Evolutionary conservation across 2,329 filamentous ascomycete genomes (phyloP).

Genomic region (Neoascochyta sp.): DNA sequence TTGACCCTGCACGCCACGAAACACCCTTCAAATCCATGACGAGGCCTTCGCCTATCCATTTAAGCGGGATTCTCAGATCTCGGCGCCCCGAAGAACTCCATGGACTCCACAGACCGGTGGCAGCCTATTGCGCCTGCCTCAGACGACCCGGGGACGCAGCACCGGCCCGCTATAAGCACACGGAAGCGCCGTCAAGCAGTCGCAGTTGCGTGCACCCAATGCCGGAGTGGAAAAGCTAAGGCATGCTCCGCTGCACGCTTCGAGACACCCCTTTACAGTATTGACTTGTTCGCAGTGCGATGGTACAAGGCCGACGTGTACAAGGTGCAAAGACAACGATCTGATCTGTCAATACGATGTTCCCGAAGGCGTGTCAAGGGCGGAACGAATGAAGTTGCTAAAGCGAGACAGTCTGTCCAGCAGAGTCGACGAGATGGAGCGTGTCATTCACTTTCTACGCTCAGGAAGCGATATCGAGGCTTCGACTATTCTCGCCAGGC

Average conservation of each 20-base stretch:
- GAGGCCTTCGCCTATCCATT: conserved; percentile 5
- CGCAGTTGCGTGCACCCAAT: conserved; percentile 22
- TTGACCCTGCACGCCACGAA: too few species aligned
- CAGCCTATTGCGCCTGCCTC: conserved; percentile 22
- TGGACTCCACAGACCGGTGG: conserved; percentile 23
- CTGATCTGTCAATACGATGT: conserved; percentile 22
- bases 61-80: conserved; percentile 4
- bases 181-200: conserved; percentile 20
- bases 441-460: conserved; percentile 16
- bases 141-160: conserved; percentile 19
- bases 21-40: conserved; percentile 6
- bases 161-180: conserved; percentile 12
- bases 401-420: conserved; percentile 18
- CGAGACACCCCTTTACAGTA: conserved; percentile 3
- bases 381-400: conserved; percentile 23
- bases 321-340: conserved; percentile 18
- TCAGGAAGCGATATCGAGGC: conserved; percentile 20
- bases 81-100: conserved; percentile 4
- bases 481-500: conserved; percentile 14
- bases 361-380: conserved; percentile 21
- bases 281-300: conserved; percentile 17
- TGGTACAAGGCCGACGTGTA: conserved; percentile 19
- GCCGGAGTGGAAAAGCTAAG: conserved; percentile 24
- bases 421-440: conserved; percentile 19
- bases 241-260: conserved; percentile 16